These are phyloP conservation scores for Trichoderma polysporum DNA, from an alignment of 2,329 filamentous ascomycete species.

Conservation along the genomic window DNA sequence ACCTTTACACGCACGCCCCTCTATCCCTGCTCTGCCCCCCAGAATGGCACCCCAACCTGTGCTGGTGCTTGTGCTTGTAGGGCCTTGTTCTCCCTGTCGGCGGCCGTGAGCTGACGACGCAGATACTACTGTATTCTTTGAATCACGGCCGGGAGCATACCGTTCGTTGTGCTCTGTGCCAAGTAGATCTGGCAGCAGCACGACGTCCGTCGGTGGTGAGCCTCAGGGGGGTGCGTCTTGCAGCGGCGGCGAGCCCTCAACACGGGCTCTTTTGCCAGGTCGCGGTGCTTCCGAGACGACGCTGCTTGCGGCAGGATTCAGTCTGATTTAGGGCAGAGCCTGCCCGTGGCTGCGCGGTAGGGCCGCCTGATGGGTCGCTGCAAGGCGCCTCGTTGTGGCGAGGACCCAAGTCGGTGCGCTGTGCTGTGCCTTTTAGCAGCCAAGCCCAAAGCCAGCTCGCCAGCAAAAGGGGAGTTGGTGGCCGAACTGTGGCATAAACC, in stretches of 20 bases:
- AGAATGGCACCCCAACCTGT: neutral
- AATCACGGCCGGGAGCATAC: conserved; percentile 5
- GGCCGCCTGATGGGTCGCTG: neutral
- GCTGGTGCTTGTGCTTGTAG: neutral
- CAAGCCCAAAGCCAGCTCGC: neutral
- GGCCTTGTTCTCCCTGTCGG: neutral
- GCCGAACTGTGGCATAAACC: neutral
- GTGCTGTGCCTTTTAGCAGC: neutral
- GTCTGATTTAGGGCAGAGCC: neutral
- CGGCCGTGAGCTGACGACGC: conserved; percentile 5
- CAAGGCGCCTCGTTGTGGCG: conserved; percentile 1
- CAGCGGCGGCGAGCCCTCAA: conserved; percentile 10
- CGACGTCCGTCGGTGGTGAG: neutral
- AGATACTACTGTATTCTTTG: neutral
- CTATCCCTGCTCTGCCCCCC: neutral
- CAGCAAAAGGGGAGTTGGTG: neutral
- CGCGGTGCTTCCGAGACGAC: conserved; percentile 25
- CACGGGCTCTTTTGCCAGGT: conserved; percentile 7
- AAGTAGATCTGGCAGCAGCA: conserved; percentile 10
- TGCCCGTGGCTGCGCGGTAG: neutral
- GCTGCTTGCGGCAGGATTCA: conserved; percentile 20
- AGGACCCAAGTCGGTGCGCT: neutral
- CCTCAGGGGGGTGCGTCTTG: neutral
- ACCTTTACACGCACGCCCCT: neutral
- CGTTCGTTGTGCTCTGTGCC: neutral